phyloP scores from a whole-genome alignment of 2,329 filamentous ascomycete species.

The Clonostachys sp. region DNA sequence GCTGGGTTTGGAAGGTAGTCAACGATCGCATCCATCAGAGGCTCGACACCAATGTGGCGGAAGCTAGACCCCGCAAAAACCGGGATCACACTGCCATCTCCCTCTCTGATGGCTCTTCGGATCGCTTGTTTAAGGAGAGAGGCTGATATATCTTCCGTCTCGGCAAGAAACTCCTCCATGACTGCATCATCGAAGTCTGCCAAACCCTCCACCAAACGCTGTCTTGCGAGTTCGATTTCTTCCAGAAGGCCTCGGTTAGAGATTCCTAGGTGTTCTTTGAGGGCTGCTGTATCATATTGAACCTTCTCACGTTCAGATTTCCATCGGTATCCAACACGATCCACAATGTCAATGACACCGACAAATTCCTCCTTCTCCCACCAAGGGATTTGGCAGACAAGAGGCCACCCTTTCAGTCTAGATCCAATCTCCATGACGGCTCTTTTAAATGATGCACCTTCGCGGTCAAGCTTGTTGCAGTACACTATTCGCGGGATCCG shows the following conservation, averaged over 20 bases:
- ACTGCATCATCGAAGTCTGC: slow-evolving; percentile 86
- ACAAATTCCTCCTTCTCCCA: slow-evolving; percentile 78
- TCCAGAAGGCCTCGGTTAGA: slow-evolving; percentile 48
- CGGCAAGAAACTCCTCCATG: slow-evolving; percentile 78
- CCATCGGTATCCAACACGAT: slow-evolving; percentile 73
- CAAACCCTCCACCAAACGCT: slow-evolving; percentile 74
- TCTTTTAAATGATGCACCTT: slow-evolving; percentile 74
- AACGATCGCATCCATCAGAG: slow-evolving; percentile 81
- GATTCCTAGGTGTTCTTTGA: slow-evolving; percentile 31
- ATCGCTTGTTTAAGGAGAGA: slow-evolving; percentile 68
- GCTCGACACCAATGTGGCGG: slow-evolving; percentile 89
- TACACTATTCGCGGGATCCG: slow-evolving; percentile 76
- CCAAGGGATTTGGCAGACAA: slow-evolving; percentile 94
- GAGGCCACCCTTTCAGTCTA: slow-evolving; percentile 76
- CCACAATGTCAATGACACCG: slow-evolving; percentile 81
- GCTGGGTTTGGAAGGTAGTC: slow-evolving; percentile 81
- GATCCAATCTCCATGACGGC: slow-evolving; percentile 83
- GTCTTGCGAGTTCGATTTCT: slow-evolving; percentile 72
- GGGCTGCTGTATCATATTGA: slow-evolving; percentile 17
- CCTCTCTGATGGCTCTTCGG: slow-evolving; percentile 63
- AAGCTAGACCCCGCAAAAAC: slow-evolving; percentile 92
- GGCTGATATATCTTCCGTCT: slow-evolving; percentile 68
- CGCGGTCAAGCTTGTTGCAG: slow-evolving; percentile 75
- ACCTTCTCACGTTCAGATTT: slow-evolving; percentile 35
- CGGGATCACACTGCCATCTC: slow-evolving; percentile 72